These are phyloP conservation scores for Talaromyces sp. DNA, from an alignment of 2,329 filamentous ascomycete genomes.

Conservation along the genomic window DNA sequence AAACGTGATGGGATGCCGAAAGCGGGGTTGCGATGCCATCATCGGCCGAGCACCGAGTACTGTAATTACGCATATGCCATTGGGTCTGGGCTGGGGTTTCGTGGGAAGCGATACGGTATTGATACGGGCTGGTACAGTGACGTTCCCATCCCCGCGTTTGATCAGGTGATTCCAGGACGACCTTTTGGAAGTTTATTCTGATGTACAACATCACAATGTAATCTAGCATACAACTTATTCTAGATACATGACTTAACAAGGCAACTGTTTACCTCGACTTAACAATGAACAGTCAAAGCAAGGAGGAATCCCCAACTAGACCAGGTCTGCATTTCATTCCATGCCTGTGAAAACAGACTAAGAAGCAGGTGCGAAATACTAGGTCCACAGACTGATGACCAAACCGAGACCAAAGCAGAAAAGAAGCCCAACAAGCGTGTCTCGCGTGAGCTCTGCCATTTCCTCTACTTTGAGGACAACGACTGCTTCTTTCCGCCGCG, in stretches of 20 bases:
- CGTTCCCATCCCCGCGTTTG: neutral
- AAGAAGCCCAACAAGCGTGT: constrained; percentile 8
- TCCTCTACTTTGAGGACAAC: constrained; percentile 33
- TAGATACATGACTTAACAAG: neutral
- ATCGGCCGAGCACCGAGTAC: neutral
- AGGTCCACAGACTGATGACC: neutral
- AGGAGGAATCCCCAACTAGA: neutral
- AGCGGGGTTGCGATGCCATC: neutral
- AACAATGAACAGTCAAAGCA: neutral
- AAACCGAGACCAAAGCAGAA: neutral
- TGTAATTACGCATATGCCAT: neutral
- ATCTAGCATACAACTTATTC: neutral
- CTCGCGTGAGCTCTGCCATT: constrained; percentile 23
- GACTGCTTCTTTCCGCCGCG: constrained; percentile 28
- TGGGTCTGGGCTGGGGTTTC: neutral
- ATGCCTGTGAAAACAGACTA: neutral
- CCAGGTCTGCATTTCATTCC: neutral
- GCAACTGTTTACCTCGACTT: neutral
- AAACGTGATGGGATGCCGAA: neutral
- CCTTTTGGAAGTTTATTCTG: neutral
- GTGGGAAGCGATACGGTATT: neutral
- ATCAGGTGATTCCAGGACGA: neutral
- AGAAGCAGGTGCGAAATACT: neutral
- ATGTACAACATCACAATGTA: neutral
- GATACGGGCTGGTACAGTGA: neutral